Percentiles rank a stretch among this genome's conserved stretches.
These are phyloP conservation scores for Termitomyces sp. DNA, from an alignment of 768 basidiomycete species.

Conservation along the genomic window DNA sequence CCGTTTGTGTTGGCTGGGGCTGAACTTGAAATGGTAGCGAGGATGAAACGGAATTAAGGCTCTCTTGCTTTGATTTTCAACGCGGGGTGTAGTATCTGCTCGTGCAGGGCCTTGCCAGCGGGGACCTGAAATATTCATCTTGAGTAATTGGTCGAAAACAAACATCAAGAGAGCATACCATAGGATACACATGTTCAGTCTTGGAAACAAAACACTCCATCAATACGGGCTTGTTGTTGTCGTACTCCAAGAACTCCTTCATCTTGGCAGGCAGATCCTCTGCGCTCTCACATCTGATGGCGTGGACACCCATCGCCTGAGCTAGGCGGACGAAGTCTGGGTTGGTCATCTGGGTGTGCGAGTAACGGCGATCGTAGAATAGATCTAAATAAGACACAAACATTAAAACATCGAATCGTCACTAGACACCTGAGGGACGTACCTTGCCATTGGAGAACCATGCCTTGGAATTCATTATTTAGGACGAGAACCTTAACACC, in stretches of 20 bases:
- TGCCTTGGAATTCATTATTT: conserved; percentile 98
- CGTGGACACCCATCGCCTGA: conserved; percentile 89
- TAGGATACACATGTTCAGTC: conserved; percentile 88
- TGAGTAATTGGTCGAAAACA: conserved; percentile 4
- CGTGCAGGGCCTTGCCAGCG: conserved; percentile 92
- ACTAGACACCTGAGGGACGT: conserved; percentile 14
- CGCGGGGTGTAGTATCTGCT: conserved; percentile 76
- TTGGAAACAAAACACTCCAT: conserved; percentile 87
- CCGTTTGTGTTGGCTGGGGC: neutral
- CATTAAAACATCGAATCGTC: neutral
- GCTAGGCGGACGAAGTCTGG: conserved; percentile 93
- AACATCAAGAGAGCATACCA: conserved; percentile 47
- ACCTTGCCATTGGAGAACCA: conserved; percentile 99
- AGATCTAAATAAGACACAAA: conserved; percentile 51
- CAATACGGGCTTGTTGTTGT: conserved; percentile 79
- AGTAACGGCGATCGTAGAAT: conserved; percentile 96
- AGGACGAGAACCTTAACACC: conserved; percentile 92
- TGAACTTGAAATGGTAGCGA: neutral
- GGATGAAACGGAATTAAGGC: neutral
- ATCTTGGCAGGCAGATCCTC: conserved; percentile 90
- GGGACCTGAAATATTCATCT: conserved; percentile 52
- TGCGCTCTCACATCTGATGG: conserved; percentile 65
- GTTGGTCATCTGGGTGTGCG: conserved; percentile 93
- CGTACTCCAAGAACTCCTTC: conserved; percentile 98
- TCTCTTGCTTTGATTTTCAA: conserved; percentile 16